Percentiles rank a stretch among this genome's conserved stretches.
phyloP scores from a whole-genome alignment of 2,329 filamentous ascomycete genomes.

The Fusarium bulbicola region DNA sequence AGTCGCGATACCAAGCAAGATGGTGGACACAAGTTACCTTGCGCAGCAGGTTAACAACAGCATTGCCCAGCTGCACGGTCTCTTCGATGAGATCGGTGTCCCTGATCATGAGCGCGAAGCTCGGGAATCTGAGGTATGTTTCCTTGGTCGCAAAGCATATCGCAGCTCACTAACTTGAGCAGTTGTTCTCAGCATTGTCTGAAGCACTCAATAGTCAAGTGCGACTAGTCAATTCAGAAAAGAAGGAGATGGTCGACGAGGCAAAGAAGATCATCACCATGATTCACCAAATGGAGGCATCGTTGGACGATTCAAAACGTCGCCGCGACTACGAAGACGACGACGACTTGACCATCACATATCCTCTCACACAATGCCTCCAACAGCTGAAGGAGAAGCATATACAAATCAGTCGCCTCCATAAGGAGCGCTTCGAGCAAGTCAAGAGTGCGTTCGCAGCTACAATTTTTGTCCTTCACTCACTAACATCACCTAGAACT shows the following conservation, averaged over 20 bases:
- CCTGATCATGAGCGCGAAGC: constrained; percentile 89
- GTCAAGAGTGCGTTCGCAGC: constrained; percentile 77
- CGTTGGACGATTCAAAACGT: constrained; percentile 79
- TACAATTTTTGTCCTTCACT: neutral
- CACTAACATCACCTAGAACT: constrained; percentile 69
- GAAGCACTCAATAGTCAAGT: constrained; percentile 93
- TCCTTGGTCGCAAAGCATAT: neutral
- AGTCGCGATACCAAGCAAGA: constrained; percentile 49
- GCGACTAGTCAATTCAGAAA: constrained; percentile 84
- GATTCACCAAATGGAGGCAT: constrained; percentile 93
- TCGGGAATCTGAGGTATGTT: constrained; percentile 84
- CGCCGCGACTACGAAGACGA: constrained; percentile 72
- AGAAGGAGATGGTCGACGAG: constrained; percentile 89
- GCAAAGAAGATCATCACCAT: constrained; percentile 83
- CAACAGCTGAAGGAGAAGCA: constrained; percentile 87
- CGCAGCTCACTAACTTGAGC: constrained; percentile 15
- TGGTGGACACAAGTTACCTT: constrained; percentile 87
- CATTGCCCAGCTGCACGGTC: constrained; percentile 88
- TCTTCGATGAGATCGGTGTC: constrained; percentile 99
- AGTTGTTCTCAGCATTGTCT: constrained; percentile 93
- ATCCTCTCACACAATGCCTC: constrained; percentile 83
- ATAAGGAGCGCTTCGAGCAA: constrained; percentile 93
- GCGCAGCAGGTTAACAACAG: constrained; percentile 96
- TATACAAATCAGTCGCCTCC: constrained; percentile 78
- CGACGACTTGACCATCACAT: constrained; percentile 79